Percentiles rank a stretch among this genome's conserved stretches.
Evolutionary conservation across 768 basidiomycete genomes (phyloP).

Genomic region (Boletus subparvulus): DNA sequence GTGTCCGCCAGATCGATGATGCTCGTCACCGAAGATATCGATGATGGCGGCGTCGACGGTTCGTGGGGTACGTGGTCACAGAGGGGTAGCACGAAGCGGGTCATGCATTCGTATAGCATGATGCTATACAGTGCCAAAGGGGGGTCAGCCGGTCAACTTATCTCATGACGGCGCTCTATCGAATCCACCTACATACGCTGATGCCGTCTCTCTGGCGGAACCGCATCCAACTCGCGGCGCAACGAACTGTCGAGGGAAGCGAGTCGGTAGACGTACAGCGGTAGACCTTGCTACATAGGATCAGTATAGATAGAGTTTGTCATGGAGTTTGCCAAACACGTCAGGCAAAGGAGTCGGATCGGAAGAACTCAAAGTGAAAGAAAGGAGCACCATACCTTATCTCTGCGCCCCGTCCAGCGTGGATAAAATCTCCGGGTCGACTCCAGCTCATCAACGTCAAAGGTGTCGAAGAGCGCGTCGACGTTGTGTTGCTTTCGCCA

Average conservation of each 20-base stretch:
- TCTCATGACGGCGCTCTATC: neutral
- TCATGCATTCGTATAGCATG: conserved; percentile 66
- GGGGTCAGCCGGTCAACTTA: neutral
- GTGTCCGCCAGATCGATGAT: conserved; percentile 74
- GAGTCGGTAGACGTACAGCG: conserved; percentile 75
- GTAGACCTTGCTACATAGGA: conserved; percentile 54
- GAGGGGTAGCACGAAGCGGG: conserved; percentile 60
- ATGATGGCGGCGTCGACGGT: conserved; percentile 55
- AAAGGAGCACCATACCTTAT: conserved; percentile 52
- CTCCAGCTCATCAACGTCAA: conserved; percentile 61
- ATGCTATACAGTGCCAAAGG: conserved; percentile 41
- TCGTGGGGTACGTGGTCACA: conserved; percentile 61
- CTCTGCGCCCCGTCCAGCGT: conserved; percentile 76
- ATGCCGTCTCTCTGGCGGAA: conserved; percentile 54
- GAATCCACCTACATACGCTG: conserved; percentile 62
- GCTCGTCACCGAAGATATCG: conserved; percentile 58
- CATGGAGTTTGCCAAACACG: neutral
- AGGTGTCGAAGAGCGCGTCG: conserved; percentile 58
- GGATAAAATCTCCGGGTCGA: conserved; percentile 65
- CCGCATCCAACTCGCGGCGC: conserved; percentile 59
- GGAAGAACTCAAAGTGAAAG: neutral
- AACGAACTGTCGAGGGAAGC: conserved; percentile 52
- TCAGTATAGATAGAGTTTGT: neutral
- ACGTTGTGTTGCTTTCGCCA: conserved; percentile 70
- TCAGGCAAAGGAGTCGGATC: neutral